Percentiles rank a stretch among this genome's conserved stretches.
phyloP scores from a whole-genome alignment of 164 flowering plant species.

The Piper betle region DNA sequence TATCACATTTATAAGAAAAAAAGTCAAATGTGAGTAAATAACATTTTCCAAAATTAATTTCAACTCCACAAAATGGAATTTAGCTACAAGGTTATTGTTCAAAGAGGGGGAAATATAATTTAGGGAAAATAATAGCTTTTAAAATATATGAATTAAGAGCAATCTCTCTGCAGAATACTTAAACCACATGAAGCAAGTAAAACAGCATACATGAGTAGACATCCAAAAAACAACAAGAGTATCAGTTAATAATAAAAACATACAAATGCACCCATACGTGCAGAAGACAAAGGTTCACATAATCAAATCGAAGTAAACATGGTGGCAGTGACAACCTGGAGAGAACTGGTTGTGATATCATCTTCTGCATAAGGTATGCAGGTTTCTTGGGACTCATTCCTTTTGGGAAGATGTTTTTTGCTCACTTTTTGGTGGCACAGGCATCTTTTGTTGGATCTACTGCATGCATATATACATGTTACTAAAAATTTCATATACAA shows the following conservation, averaged over 20 bases:
- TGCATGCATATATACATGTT: background rate
- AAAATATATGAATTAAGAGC: no score
- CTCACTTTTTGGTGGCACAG: background rate
- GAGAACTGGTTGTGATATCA: background rate
- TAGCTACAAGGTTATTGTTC: no score
- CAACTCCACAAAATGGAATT: no score
- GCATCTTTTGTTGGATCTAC: background rate
- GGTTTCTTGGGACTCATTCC: background rate
- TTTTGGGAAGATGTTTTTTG: background rate
- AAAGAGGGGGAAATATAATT: no score
- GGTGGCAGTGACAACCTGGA: background rate
- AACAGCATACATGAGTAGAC: background rate
- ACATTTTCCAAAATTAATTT: background rate
- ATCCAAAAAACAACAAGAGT: background rate
- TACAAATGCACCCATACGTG: background rate
- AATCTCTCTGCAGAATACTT: no score
- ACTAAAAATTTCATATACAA: no score
- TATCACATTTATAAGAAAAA: no score
- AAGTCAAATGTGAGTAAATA: background rate
- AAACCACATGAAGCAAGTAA: background rate
- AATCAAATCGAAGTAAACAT: background rate
- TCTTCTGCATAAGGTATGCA: background rate
- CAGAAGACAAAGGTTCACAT: background rate
- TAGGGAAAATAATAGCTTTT: no score
- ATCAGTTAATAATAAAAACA: background rate